Evolutionary conservation across 768 basidiomycete genomes (phyloP).

Genomic region (Phaeotremella skinneri): DNA sequence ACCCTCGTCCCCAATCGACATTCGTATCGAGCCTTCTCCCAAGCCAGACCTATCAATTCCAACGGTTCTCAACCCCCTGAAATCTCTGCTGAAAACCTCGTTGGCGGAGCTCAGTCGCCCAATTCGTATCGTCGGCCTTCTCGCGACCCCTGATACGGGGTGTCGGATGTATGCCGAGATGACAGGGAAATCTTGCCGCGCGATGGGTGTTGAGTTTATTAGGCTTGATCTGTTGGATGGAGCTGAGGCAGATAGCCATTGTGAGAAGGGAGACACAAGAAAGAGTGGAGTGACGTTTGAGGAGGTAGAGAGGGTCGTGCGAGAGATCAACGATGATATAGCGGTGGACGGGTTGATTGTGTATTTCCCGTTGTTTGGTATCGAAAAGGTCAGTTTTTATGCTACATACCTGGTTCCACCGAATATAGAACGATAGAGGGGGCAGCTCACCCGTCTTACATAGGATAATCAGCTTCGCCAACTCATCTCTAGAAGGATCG

Average conservation of each 20-base stretch:
- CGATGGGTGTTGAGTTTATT: constrained; percentile 16
- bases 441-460: not conserved
- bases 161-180: constrained; percentile 22
- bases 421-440: not conserved
- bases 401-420: not conserved
- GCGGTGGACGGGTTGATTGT: constrained; percentile 21
- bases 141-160: constrained; percentile 20
- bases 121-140: constrained; percentile 23
- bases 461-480: constrained; percentile 25
- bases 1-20: too few relatives aligned
- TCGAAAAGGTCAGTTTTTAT: constrained; percentile 5
- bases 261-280: too few relatives aligned
- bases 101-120: not conserved
- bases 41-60: not conserved
- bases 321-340: constrained; percentile 17
- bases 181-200: constrained; percentile 6
- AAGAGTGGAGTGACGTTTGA: not conserved
- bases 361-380: constrained; percentile 18
- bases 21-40: too few relatives aligned
- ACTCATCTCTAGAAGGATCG: constrained; percentile 24
- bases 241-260: not conserved
- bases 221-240: not conserved
- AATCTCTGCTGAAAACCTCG: not conserved
- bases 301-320: constrained; percentile 11
- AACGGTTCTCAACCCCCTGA: not conserved